phyloP scores from a whole-genome alignment of 805 yeast genomes.

The Torulaspora delbrueckii region DNA sequence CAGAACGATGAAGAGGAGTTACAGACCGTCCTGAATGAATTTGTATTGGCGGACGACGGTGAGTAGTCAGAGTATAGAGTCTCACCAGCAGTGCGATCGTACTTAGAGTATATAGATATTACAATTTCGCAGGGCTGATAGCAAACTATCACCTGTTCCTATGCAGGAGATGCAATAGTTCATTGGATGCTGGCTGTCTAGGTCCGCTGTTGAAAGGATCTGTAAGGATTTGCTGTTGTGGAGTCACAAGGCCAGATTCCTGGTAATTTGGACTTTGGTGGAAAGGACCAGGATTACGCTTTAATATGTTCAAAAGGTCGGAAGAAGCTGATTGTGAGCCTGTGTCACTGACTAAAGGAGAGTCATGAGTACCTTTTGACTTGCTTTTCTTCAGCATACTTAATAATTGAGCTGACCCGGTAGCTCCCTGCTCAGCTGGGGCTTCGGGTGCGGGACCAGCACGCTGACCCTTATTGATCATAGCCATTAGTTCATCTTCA shows the following conservation, averaged over 20 bases:
- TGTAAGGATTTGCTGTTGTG: conserved; percentile 2
- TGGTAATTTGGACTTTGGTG: not conserved
- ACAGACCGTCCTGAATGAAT: conserved; percentile 45
- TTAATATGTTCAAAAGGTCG: conserved; percentile 21
- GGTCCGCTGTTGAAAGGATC: conserved; percentile 5
- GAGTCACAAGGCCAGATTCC: not conserved
- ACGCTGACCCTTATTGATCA: conserved; percentile 7
- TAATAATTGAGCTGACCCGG: conserved; percentile 8
- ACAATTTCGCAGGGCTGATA: not conserved
- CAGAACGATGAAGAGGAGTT: conserved; percentile 30
- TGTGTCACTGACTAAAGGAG: not conserved
- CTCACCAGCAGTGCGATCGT: not conserved
- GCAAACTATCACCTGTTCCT: conserved; percentile 6
- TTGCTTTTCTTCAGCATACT: conserved; percentile 6
- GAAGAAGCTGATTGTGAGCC: conserved; percentile 13
- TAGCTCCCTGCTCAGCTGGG: not conserved
- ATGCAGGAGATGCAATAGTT: conserved; percentile 26
- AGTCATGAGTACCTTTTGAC: not conserved
- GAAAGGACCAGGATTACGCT: conserved; percentile 10
- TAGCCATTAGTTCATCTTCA: conserved; percentile 14
- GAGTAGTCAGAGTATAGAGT: conserved; percentile 1
- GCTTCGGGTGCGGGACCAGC: not conserved
- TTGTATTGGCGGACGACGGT: conserved; percentile 40
- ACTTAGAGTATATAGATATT: conserved; percentile 4
- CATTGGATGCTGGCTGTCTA: conserved; percentile 18